Evolutionary conservation across 2,329 filamentous ascomycete genomes (phyloP), one percentile per base, ranked within the genome.

Genomic region (Anthostomella pinea): DNA sequence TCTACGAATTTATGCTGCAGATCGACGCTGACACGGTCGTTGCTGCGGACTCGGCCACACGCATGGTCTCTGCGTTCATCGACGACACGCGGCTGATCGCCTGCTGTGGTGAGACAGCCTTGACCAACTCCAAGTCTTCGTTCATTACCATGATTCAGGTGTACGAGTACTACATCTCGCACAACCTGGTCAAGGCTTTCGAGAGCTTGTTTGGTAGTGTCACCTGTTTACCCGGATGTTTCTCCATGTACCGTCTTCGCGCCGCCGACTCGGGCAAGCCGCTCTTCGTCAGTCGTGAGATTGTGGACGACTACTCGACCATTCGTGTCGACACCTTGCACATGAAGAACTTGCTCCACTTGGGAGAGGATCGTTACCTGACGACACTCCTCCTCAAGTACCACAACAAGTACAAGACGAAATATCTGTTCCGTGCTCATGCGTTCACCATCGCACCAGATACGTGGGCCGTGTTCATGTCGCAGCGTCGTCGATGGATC

Each of bases 141-240:
- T 88, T 94, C 58, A 81, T 95, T 51, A 98, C 93, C 33, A 97
- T 97, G 91, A 98, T 98, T 62, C 93, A 98, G 66, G 91, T 98
- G 21, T 98, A 97, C 73, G 91, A 98, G 66, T 98, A 98, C 75
- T 98, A 90, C 71, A 98, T 98, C 57, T 97, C 91, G 33, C 91
- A 98, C 73, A 95, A 97, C 62, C 68, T 98, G 52, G 83, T 87
- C 52, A 97, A 98, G 69, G 93, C 91, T 9, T 98, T 98, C 62
- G 91, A 97, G 67, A 93, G 86, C 67, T 75, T 98, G 54, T 98
- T 98, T 59, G 93, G 91, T 39, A 95, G 87, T 51, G 91, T 98
- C 52, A 98, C 93, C 33, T 98, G 93, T 76, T 73, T 98, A 59
- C 93, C 93, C 16, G 93, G 93, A 72, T 98, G 93, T 78, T 98